Evolutionary conservation across 2,329 filamentous ascomycete genomes (phyloP), one percentile per base, ranked within the genome.

Genomic region (Alternaria panax): DNA sequence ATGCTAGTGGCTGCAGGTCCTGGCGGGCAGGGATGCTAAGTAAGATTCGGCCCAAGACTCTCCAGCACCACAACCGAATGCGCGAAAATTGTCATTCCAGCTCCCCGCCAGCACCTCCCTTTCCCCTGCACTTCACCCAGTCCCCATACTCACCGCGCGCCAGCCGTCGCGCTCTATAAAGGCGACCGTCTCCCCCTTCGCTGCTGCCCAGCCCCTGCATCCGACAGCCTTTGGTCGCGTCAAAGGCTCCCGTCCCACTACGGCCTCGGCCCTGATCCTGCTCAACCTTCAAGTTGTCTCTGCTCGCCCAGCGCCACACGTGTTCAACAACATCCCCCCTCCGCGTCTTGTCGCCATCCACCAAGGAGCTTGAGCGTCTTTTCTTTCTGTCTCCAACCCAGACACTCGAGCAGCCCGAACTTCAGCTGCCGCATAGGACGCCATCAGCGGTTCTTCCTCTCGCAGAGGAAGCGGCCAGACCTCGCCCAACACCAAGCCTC

Each of bases 391-490:
- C 78, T 69, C 73, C 76, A 74, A 77, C 76, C 74, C 71, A 70
- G 68, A 79, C 78, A 69, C 86, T 85, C 80, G 86, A 83, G 79
- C 82, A 86, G 80, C 81, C 86, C 82, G 82, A 83, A 81, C 82
- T 84, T 87, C 91, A 96, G 92, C 94, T 98, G 95, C 95, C 95
- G 95, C 94, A 99, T 99, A 98, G 92, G 92, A 96, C 91, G 89
- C 88, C 88, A 90, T 90, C 88, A 88, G 87, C 89, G 91, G 91
- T 93, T 96, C 94, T 98, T 98, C 94, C 93, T 97, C 94, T 95
- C 85, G 85, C 84, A 82, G 94, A 93, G 95, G 95, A 94, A 96
- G 95, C 65, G 91, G 92, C 91, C 90, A 94, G 92, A 90, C 92
- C 92, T 92, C 91, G 92, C 90, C 92, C 78, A 75, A 75, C 91